Conservation (phyloP, 202 grass and related monocot genomes). For the Schoenoplectus tabernaemontani region DNA sequence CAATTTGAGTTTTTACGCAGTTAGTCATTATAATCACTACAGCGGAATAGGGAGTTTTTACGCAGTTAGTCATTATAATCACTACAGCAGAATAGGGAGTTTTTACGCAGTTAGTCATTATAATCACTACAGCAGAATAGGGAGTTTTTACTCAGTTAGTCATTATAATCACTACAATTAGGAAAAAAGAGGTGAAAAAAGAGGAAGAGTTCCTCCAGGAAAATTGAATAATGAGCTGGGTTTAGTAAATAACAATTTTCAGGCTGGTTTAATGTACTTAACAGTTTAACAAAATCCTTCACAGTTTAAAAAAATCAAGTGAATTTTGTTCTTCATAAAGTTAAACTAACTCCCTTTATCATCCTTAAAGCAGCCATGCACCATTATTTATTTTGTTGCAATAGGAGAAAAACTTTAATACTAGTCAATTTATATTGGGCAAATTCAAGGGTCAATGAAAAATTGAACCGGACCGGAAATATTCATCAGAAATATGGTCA, state of each 20-base stretch:
- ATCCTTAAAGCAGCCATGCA: background rate
- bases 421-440: background rate
- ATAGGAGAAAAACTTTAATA: background rate
- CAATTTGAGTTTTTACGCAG: too few species aligned
- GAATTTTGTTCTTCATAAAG: background rate
- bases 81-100: too few species aligned
- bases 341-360: background rate
- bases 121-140: too few species aligned
- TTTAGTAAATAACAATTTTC: background rate
- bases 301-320: background rate
- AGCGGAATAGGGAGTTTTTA: too few species aligned
- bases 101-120: too few species aligned
- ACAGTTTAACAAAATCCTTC: background rate
- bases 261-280: background rate
- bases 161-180: background rate
- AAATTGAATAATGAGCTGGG: background rate
- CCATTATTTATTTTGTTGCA: background rate
- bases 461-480: background rate
- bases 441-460: background rate
- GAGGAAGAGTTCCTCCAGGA: background rate
- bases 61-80: too few species aligned
- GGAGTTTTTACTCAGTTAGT: too few species aligned
- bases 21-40: too few species aligned
- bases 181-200: slow-evolving; percentile 16
- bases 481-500: background rate